phyloP scores from a whole-genome alignment of 192 early-diverging fungal genomes.

The Umbelopsis sp. region DNA sequence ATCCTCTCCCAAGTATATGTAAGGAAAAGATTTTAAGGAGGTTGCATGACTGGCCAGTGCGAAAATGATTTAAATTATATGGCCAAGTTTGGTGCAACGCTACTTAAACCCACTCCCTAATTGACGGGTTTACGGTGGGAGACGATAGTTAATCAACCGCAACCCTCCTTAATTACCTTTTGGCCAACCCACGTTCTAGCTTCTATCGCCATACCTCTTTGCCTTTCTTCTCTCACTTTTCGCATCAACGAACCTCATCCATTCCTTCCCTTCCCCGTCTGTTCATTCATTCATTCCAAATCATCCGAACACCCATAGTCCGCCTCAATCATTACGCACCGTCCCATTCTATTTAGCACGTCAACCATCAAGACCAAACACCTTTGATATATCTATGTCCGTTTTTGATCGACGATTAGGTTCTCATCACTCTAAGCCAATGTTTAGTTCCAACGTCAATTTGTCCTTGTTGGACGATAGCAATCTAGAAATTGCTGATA shows the following conservation, averaged over 20 bases:
- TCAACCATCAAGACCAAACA: not conserved
- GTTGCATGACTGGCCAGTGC: not conserved
- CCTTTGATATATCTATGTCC: not conserved
- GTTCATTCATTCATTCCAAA: not conserved
- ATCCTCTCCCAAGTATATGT: slow-evolving; percentile 5
- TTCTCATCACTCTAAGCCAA: slow-evolving; percentile 10
- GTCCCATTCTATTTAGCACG: not conserved
- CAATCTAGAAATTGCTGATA: not conserved
- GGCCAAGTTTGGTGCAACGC: slow-evolving; percentile 10
- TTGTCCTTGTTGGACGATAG: not conserved
- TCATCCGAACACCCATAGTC: not conserved
- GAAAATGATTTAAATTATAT: not conserved
- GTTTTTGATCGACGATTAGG: not conserved
- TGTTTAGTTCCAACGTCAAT: slow-evolving; percentile 1
- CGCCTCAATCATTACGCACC: not conserved
- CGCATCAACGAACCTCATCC: not conserved
- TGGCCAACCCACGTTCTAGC: too few relatives aligned
- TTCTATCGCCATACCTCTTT: not conserved
- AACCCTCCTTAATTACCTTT: too few relatives aligned
- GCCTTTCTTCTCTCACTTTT: not conserved
- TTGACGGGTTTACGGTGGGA: slow-evolving; percentile 1
- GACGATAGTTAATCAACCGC: not conserved
- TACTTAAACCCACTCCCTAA: not conserved
- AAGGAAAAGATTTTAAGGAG: slow-evolving; percentile 5
- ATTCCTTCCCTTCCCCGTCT: not conserved